phyloP scores from a whole-genome alignment of 2,329 filamentous ascomycete species.

The Fusarium duplospermum region DNA sequence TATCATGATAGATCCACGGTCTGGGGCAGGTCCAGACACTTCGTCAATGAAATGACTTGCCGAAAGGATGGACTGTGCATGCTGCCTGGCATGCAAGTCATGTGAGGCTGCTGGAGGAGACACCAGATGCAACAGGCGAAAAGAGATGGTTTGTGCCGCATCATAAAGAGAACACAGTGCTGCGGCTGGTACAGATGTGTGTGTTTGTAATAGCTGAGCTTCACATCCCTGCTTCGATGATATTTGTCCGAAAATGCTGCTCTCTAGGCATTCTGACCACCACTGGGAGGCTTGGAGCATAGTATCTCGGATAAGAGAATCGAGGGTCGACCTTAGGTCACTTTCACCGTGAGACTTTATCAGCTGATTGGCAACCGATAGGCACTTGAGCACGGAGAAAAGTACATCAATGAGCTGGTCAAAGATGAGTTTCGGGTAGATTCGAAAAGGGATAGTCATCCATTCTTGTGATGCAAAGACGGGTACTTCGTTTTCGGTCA shows the following conservation, averaged over 20 bases:
- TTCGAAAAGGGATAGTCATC: slow-evolving; percentile 18
- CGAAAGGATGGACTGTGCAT: slow-evolving; percentile 13
- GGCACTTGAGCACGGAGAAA: slow-evolving; percentile 9
- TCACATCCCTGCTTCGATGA: not conserved
- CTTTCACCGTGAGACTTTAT: not conserved
- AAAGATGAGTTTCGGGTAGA: slow-evolving; percentile 10
- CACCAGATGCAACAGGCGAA: slow-evolving; percentile 1
- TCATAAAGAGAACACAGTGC: slow-evolving; percentile 12
- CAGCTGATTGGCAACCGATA: not conserved
- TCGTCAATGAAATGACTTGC: slow-evolving; percentile 10
- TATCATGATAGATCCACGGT: slow-evolving; percentile 21
- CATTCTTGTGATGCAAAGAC: slow-evolving; percentile 11
- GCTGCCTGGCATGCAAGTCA: not conserved
- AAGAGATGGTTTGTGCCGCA: not conserved
- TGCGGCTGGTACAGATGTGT: not conserved
- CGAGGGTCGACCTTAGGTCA: not conserved
- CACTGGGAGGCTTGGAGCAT: slow-evolving; percentile 6
- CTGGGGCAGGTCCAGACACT: slow-evolving; percentile 8
- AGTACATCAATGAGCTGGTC: slow-evolving; percentile 18
- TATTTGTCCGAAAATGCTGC: not conserved
- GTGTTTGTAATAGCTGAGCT: not conserved
- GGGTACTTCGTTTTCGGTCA: slow-evolving; percentile 13
- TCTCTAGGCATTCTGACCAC: not conserved
- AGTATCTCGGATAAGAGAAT: not conserved
- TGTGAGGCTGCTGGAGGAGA: not conserved